Conservation (phyloP, 306 rosid genomes). For the Corylus heterophylla region DNA sequence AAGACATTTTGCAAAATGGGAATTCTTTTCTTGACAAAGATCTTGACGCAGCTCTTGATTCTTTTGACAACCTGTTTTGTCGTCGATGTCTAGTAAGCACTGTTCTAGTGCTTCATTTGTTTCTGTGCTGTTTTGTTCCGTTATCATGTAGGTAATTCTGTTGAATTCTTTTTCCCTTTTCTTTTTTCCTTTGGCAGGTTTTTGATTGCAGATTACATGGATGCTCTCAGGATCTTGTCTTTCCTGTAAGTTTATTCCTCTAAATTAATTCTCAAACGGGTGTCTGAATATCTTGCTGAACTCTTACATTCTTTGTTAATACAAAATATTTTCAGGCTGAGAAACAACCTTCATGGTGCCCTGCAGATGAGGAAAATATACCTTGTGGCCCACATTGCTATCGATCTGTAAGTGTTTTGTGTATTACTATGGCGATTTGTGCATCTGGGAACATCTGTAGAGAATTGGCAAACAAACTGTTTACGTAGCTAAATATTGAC, state of each 20-base stretch:
- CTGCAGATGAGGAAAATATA: slow-evolving; percentile 61
- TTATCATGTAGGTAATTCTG: slow-evolving; percentile 9
- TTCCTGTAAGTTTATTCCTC: slow-evolving; percentile 65
- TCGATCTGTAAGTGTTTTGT: slow-evolving; percentile 56
- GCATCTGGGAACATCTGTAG: slow-evolving; percentile 1
- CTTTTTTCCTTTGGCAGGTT: slow-evolving; percentile 53
- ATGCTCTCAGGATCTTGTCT: slow-evolving; percentile 97
- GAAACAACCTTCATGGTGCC: slow-evolving; percentile 69
- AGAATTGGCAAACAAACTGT: slow-evolving; percentile 11
- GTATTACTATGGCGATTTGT: slow-evolving; percentile 17
- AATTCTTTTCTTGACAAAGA: slow-evolving; percentile 82
- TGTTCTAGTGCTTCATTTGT: slow-evolving; percentile 16
- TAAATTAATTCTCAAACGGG: neutral
- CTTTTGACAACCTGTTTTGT: slow-evolving; percentile 95
- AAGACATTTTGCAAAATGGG: slow-evolving; percentile 56
- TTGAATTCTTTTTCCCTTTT: slow-evolving; percentile 22
- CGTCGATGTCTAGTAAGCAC: slow-evolving; percentile 90
- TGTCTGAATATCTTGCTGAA: slow-evolving; percentile 11
- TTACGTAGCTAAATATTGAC: slow-evolving; percentile 31
- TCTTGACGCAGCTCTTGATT: slow-evolving; percentile 96
- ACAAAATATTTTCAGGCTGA: slow-evolving; percentile 67
- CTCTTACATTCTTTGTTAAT: slow-evolving; percentile 21
- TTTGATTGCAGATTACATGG: slow-evolving; percentile 98
- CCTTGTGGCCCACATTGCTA: slow-evolving; percentile 86
- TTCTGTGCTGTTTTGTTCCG: slow-evolving; percentile 11